These are phyloP conservation scores for Penicillium sp. DNA, from an alignment of 2,329 filamentous ascomycete genomes.

Conservation along the genomic window DNA sequence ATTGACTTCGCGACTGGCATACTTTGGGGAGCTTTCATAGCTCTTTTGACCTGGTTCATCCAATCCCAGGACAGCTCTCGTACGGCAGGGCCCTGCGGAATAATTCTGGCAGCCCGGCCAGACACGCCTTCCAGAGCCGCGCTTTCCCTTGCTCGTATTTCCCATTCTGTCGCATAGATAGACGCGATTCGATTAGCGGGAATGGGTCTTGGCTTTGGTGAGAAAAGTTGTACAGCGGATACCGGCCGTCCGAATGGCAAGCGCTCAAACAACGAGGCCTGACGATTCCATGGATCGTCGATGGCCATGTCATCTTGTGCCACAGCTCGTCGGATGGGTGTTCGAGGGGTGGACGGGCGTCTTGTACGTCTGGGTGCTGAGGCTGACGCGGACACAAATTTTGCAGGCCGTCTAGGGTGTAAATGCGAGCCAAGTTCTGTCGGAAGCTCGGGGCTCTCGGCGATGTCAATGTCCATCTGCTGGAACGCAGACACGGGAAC, in stretches of 20 bases:
- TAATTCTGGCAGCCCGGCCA: constrained; percentile 19
- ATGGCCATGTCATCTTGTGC: constrained; percentile 9
- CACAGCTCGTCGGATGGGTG: background rate
- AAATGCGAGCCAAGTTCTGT: constrained; percentile 19
- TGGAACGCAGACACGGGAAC: constrained; percentile 7
- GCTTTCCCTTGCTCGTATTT: constrained; percentile 26
- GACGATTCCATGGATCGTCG: constrained; percentile 23
- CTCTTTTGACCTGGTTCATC: constrained; percentile 33
- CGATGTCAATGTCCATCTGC: constrained; percentile 7
- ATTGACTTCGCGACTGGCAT: constrained; percentile 32
- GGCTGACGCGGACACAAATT: background rate
- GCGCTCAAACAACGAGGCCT: constrained; percentile 11
- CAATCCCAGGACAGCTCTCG: constrained; percentile 37
- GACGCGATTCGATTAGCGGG: constrained; percentile 30
- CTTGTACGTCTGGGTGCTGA: background rate
- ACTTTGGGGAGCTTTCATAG: constrained; percentile 26
- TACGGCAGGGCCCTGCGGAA: constrained; percentile 31
- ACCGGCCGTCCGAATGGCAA: constrained; percentile 25
- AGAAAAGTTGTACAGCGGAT: constrained; percentile 32
- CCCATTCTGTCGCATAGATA: constrained; percentile 29
- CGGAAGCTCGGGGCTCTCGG: constrained; percentile 8
- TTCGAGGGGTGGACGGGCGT: constrained; percentile 1
- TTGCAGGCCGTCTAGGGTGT: constrained; percentile 9
- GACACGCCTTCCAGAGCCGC: constrained; percentile 17
- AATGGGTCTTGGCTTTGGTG: constrained; percentile 18